Conservation (phyloP, 495 filamentous ascomycete species). For the Hyaloscypha hepaticicola region DNA sequence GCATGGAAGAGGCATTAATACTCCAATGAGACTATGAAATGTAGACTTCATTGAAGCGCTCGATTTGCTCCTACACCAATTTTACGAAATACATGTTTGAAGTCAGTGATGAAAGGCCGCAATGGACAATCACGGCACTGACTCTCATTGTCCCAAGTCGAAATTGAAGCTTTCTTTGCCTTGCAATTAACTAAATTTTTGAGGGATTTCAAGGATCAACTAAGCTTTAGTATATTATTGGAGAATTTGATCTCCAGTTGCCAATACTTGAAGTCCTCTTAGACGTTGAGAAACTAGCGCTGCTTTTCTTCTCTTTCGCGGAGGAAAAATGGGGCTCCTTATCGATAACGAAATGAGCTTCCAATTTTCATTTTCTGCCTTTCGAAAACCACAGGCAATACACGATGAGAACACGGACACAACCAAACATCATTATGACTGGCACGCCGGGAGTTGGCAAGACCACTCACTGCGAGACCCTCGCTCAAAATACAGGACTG, state of each 20-base stretch:
- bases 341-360: slow-evolving; percentile 4
- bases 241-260: no score
- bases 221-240: no score
- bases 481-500: slow-evolving; percentile 72
- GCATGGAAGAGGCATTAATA: slow-evolving; percentile 18
- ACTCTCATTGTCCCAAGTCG: no score
- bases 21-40: slow-evolving; percentile 8
- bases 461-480: slow-evolving; percentile 78
- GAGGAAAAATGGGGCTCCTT: background rate
- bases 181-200: background rate
- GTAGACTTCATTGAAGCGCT: background rate
- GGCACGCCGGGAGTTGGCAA: slow-evolving; percentile 96
- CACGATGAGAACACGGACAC: slow-evolving; percentile 28
- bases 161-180: no score
- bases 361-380: background rate
- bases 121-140: no score
- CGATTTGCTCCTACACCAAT: no score
- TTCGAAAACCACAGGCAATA: background rate
- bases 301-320: no score
- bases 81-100: no score
- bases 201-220: background rate
- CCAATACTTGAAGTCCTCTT: no score
- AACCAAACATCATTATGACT: slow-evolving; percentile 91
- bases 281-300: no score
- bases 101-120: no score